phyloP scores from a whole-genome alignment of 2,329 filamentous ascomycete genomes.

The Neopestalotiopsis sp. region DNA sequence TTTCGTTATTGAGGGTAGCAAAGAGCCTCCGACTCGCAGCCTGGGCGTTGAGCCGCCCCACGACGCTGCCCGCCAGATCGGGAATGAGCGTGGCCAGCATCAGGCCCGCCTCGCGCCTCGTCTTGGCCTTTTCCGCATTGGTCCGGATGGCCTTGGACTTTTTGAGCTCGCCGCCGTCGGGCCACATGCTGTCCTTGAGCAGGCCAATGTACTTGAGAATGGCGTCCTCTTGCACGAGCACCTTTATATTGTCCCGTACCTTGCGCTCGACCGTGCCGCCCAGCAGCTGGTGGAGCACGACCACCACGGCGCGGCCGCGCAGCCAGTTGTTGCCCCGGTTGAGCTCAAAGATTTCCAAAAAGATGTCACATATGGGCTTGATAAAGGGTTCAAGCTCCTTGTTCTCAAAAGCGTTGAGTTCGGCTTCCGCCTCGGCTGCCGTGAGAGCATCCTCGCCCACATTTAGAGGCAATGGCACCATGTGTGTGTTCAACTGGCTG shows the following conservation, averaged over 20 bases:
- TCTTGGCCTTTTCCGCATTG: conserved; percentile 75
- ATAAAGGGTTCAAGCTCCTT: conserved; percentile 93
- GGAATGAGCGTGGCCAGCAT: conserved; percentile 90
- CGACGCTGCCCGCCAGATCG: conserved; percentile 90
- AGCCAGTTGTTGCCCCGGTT: conserved; percentile 98
- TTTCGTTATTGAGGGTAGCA: conserved; percentile 87
- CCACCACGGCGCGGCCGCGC: conserved; percentile 90
- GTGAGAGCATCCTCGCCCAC: conserved; percentile 54
- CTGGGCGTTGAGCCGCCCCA: conserved; percentile 89
- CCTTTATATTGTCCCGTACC: conserved; percentile 81
- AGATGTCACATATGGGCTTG: conserved; percentile 97
- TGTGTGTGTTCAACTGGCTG: conserved; percentile 63
- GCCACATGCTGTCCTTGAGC: conserved; percentile 83
- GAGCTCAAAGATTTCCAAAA: conserved; percentile 92
- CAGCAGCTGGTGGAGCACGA: conserved; percentile 93
- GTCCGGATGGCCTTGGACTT: conserved; percentile 63
- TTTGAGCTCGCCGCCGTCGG: conserved; percentile 63
- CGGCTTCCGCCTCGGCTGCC: conserved; percentile 85
- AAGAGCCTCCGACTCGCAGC: conserved; percentile 87
- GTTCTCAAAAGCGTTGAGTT: conserved; percentile 90
- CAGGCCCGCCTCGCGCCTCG: conserved; percentile 83
- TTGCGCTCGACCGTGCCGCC: conserved; percentile 97
- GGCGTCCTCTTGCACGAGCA: conserved; percentile 77
- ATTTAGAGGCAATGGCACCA: conserved; percentile 57
- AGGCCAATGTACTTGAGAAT: conserved; percentile 77